These are phyloP conservation scores for Choanephora cucurbitarum DNA, from an alignment of 371 early-diverging fungal genomes.

Conservation along the genomic window DNA sequence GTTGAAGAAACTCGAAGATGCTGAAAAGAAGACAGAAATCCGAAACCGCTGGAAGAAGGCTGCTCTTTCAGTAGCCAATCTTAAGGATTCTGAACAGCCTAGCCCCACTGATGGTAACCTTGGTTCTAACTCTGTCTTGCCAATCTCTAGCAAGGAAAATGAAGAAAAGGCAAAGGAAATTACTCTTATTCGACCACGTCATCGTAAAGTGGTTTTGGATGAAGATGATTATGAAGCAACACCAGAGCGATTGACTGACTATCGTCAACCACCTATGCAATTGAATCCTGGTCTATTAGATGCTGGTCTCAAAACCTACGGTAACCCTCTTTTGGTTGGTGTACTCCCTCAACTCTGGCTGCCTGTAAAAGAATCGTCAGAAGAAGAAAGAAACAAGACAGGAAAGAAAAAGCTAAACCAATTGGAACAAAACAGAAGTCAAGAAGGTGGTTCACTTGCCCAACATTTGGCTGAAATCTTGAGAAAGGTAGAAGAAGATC, in stretches of 20 bases:
- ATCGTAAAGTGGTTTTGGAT: slow-evolving; percentile 37
- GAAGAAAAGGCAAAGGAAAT: background rate
- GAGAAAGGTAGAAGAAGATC: slow-evolving; percentile 27
- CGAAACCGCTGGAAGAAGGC: slow-evolving; percentile 32
- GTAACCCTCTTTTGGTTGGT: slow-evolving; percentile 68
- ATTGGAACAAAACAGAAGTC: background rate
- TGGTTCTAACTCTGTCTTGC: too few species aligned
- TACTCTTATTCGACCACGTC: slow-evolving; percentile 15
- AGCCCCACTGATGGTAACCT: background rate
- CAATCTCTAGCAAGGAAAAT: background rate
- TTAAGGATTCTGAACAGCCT: background rate
- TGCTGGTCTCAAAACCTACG: slow-evolving; percentile 66
- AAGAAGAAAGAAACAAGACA: slow-evolving; percentile 19
- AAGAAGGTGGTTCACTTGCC: slow-evolving; percentile 19
- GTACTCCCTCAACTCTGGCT: slow-evolving; percentile 77
- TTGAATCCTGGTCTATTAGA: slow-evolving; percentile 72
- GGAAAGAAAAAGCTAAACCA: background rate
- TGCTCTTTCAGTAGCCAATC: slow-evolving; percentile 20
- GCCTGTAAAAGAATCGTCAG: slow-evolving; percentile 43
- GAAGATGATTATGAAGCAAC: slow-evolving; percentile 71
- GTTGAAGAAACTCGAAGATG: background rate
- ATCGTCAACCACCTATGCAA: slow-evolving; percentile 73
- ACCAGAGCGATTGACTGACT: slow-evolving; percentile 59
- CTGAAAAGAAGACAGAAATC: slow-evolving; percentile 3
- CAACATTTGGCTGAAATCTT: slow-evolving; percentile 31